Evolutionary conservation across 768 basidiomycete species (phyloP).

Genomic region (Tulasnella sp.): DNA sequence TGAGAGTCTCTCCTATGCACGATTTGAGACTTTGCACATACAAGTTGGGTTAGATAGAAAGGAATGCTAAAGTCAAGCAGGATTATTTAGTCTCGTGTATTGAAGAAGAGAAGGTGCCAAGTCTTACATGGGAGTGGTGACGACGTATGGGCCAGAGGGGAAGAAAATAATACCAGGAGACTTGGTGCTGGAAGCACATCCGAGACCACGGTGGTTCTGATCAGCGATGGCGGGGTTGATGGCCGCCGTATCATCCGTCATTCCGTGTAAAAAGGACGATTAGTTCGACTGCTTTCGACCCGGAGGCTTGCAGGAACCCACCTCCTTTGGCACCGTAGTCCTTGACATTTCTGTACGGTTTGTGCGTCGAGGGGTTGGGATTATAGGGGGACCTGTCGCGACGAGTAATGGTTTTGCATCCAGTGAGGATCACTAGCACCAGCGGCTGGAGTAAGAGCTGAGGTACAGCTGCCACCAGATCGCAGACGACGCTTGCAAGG

Average conservation of each 20-base stretch:
- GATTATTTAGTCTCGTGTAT: background rate
- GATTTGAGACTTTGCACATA: background rate
- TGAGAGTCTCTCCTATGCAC: background rate
- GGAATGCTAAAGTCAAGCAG: constrained; percentile 7
- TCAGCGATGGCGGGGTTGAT: constrained; percentile 29
- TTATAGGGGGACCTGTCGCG: constrained; percentile 23
- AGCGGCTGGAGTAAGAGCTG: constrained; percentile 17
- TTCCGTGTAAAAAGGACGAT: constrained; percentile 19
- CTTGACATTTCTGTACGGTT: constrained; percentile 29
- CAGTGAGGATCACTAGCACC: constrained; percentile 22
- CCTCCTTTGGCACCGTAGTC: constrained; percentile 27
- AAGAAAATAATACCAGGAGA: constrained; percentile 30
- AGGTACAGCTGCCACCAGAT: constrained; percentile 9
- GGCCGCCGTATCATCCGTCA: constrained; percentile 30
- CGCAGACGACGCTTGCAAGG: background rate
- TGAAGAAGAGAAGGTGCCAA: background rate
- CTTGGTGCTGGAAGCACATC: constrained; percentile 22
- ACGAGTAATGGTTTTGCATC: constrained; percentile 26
- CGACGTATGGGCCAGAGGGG: constrained; percentile 27
- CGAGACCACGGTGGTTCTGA: constrained; percentile 25
- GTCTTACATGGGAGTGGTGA: constrained; percentile 18
- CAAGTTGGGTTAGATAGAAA: constrained; percentile 26
- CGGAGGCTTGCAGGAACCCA: background rate
- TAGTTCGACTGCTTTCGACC: background rate
- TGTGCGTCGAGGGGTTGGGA: constrained; percentile 23